These are phyloP conservation scores for Monosporascus sp. DNA, from an alignment of 2,329 filamentous ascomycete genomes.

Conservation along the genomic window DNA sequence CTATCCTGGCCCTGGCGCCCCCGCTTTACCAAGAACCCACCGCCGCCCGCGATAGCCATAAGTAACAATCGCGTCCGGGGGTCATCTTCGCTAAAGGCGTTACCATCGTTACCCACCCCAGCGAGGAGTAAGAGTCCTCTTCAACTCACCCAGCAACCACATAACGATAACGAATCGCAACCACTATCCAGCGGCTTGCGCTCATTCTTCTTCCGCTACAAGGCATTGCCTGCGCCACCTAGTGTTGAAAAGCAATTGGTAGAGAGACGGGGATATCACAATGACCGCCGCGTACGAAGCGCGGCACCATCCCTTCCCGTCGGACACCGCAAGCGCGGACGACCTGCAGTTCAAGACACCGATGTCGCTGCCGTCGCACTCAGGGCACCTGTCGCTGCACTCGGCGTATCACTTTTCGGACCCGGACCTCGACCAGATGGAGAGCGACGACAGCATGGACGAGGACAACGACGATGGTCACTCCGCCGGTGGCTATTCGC, in stretches of 20 bases:
- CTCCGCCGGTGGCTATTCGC: constrained; percentile 53
- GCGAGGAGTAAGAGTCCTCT: constrained; percentile 15
- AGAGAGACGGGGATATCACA: not conserved
- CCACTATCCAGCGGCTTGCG: constrained; percentile 20
- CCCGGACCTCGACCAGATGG: constrained; percentile 33
- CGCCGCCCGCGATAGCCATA: constrained; percentile 2
- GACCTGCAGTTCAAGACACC: constrained; percentile 43
- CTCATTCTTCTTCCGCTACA: constrained; percentile 22
- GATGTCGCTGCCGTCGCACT: constrained; percentile 33
- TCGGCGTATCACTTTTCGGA: constrained; percentile 35
- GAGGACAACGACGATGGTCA: constrained; percentile 25
- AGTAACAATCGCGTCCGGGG: constrained; percentile 1
- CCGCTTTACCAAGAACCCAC: constrained; percentile 10
- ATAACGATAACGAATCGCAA: constrained; percentile 12
- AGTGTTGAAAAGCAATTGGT: not conserved
- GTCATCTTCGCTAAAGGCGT: constrained; percentile 5
- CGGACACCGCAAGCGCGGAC: constrained; percentile 44
- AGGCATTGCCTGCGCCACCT: constrained; percentile 9
- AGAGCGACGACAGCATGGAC: constrained; percentile 36
- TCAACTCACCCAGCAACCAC: constrained; percentile 17
- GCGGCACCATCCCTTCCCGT: not conserved
- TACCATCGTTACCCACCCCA: constrained; percentile 13
- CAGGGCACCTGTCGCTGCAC: constrained; percentile 36
- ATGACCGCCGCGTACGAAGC: constrained; percentile 6
- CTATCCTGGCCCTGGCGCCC: constrained; percentile 18